phyloP scores from a whole-genome alignment of 2,329 filamentous ascomycete genomes.

The Huntiella savannae region DNA sequence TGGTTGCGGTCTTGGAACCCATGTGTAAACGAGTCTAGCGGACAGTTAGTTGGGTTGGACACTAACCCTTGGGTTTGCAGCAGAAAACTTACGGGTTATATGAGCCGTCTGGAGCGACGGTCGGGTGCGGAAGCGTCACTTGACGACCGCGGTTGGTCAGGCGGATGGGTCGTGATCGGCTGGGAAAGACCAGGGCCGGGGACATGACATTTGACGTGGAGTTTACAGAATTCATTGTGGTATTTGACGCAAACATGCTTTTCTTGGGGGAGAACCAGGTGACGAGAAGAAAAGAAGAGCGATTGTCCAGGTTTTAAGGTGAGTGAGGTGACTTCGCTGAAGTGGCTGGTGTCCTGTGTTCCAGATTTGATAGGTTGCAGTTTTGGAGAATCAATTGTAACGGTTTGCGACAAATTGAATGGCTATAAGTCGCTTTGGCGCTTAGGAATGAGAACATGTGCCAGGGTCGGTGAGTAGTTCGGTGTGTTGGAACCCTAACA shows the following conservation, averaged over 20 bases:
- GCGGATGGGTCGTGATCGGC: not conserved
- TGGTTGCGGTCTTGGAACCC: conserved; percentile 42
- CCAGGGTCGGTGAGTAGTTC: too few relatives aligned
- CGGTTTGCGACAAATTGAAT: not conserved
- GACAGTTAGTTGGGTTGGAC: not conserved
- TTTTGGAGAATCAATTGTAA: not conserved
- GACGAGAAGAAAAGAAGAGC: too few relatives aligned
- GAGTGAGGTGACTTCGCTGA: too few relatives aligned
- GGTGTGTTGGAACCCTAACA: too few relatives aligned
- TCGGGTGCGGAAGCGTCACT: conserved; percentile 37
- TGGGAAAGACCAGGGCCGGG: conserved; percentile 6
- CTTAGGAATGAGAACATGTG: not conserved
- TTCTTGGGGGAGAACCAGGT: too few relatives aligned
- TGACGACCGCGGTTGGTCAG: conserved; percentile 4
- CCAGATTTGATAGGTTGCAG: not conserved
- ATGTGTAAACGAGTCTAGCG: conserved; percentile 36
- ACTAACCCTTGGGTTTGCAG: not conserved
- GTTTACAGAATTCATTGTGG: not conserved
- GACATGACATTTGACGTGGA: conserved; percentile 4
- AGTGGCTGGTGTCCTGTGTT: not conserved
- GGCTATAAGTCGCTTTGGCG: too few relatives aligned
- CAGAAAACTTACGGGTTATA: conserved; percentile 49
- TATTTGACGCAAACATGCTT: too few relatives aligned
- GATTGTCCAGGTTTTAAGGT: too few relatives aligned
- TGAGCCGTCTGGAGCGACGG: conserved; percentile 72